Conservation (phyloP, 2,329 filamentous ascomycete genomes). For the Botrytis medusae region DNA sequence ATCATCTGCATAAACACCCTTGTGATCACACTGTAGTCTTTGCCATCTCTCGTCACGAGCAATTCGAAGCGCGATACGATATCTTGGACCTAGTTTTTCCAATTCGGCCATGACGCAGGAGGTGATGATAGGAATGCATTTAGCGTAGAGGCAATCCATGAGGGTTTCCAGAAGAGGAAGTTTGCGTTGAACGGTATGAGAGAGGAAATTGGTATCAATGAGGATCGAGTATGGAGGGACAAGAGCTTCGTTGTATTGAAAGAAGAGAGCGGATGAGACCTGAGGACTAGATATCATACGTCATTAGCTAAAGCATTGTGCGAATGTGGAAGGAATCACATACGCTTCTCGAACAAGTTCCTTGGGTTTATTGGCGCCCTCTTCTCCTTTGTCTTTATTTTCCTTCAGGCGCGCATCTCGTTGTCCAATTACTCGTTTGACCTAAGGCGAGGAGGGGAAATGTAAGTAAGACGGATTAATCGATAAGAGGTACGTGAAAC, state of each 20-base stretch:
- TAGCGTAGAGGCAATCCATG: slow-evolving; percentile 93
- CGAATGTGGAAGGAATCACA: slow-evolving; percentile 27
- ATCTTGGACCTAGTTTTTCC: slow-evolving; percentile 86
- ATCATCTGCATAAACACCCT: slow-evolving; percentile 84
- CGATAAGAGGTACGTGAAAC: slow-evolving; percentile 23
- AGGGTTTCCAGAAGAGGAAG: slow-evolving; percentile 82
- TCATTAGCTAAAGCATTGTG: slow-evolving; percentile 21
- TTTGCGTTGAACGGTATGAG: slow-evolving; percentile 87
- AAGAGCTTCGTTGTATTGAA: slow-evolving; percentile 82
- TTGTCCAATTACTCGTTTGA: slow-evolving; percentile 81
- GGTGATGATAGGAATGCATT: slow-evolving; percentile 86
- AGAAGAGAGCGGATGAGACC: slow-evolving; percentile 82
- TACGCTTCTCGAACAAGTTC: slow-evolving; percentile 74
- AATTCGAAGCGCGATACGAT: slow-evolving; percentile 80
- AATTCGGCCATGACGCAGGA: slow-evolving; percentile 80
- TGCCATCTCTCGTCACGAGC: slow-evolving; percentile 89
- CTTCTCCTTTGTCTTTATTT: slow-evolving; percentile 69
- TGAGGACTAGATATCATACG: slow-evolving; percentile 56
- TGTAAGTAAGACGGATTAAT: slow-evolving; percentile 21
- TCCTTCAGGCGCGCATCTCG: slow-evolving; percentile 79
- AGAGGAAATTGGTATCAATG: slow-evolving; percentile 84
- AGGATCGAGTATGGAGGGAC: slow-evolving; percentile 74
- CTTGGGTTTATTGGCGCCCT: slow-evolving; percentile 58
- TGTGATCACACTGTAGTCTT: slow-evolving; percentile 84
- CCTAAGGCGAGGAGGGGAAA: slow-evolving; percentile 36